These are phyloP conservation scores for Collariella sp. DNA, from an alignment of 495 filamentous ascomycete genomes.

Conservation along the genomic window DNA sequence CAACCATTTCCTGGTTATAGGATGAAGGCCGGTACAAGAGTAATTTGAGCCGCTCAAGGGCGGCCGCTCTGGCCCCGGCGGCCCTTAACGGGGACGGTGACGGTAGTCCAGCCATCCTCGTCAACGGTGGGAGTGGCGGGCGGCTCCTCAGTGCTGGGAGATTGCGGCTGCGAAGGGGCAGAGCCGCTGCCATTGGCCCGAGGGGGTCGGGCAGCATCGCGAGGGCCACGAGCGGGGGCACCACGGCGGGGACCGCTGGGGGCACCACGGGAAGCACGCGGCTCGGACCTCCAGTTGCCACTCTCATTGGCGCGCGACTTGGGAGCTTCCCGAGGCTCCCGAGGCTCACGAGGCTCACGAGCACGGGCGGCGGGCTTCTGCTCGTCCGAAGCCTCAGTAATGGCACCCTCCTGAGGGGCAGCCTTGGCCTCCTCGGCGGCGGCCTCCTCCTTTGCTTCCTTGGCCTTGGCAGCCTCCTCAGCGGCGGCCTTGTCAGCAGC, in stretches of 20 bases:
- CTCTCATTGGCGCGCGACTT: slow-evolving; percentile 41
- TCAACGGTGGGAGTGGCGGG: slow-evolving; percentile 36
- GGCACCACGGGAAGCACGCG: slow-evolving; percentile 27
- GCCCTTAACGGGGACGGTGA: slow-evolving; percentile 55
- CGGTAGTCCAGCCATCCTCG: slow-evolving; percentile 74
- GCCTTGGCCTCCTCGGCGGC: slow-evolving; percentile 32
- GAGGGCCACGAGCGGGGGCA: slow-evolving; percentile 36
- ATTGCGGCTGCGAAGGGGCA: slow-evolving; percentile 25
- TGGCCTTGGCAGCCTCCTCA: slow-evolving; percentile 36
- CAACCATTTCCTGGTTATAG: neutral
- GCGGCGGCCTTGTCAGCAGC: slow-evolving; percentile 51
- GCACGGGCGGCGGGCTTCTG: slow-evolving; percentile 26
- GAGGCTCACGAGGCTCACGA: slow-evolving; percentile 22
- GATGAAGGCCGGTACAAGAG: neutral
- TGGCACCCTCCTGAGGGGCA: slow-evolving; percentile 47
- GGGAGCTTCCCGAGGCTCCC: slow-evolving; percentile 22
- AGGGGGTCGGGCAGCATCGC: slow-evolving; percentile 34
- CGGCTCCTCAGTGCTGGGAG: slow-evolving; percentile 23
- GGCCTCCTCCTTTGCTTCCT: slow-evolving; percentile 19
- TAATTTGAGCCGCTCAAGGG: slow-evolving; percentile 9
- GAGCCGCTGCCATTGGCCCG: slow-evolving; percentile 38
- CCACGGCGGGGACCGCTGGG: slow-evolving; percentile 30
- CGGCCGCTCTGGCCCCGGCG: slow-evolving; percentile 33
- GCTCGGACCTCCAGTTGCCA: slow-evolving; percentile 45
- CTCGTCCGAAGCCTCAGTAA: slow-evolving; percentile 18